Percentiles rank a stretch among this genome's conserved stretches.
Conservation (phyloP, 2,329 filamentous ascomycete species). For the Pseudogymnoascus sp. region DNA sequence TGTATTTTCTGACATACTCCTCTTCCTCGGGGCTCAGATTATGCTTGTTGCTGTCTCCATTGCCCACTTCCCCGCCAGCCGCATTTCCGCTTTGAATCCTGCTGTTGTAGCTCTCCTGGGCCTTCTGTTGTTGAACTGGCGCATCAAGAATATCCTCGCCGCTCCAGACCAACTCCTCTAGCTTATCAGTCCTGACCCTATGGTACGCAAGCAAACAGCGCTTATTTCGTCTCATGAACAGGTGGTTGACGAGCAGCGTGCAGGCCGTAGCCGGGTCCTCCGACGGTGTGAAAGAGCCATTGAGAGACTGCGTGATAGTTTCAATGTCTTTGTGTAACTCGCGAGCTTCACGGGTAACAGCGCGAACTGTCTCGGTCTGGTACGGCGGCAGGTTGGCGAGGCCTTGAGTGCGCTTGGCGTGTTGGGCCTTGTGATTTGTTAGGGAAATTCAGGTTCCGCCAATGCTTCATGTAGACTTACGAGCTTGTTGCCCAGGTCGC, state of each 20-base stretch:
- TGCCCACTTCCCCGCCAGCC: constrained; percentile 28
- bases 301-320: constrained; percentile 71
- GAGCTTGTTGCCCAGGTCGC: constrained; percentile 62
- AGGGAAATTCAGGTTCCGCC: constrained; percentile 7
- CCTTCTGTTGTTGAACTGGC: constrained; percentile 47
- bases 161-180: constrained; percentile 90
- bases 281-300: constrained; percentile 78
- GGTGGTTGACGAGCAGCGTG: constrained; percentile 82
- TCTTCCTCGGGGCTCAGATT: constrained; percentile 92
- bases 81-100: constrained; percentile 27
- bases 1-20: constrained; percentile 88
- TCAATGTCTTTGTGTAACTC: constrained; percentile 83
- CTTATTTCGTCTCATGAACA: constrained; percentile 94
- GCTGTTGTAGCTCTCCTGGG: constrained; percentile 22
- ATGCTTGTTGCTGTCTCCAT: constrained; percentile 51
- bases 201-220: constrained; percentile 93
- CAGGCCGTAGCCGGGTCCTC: constrained; percentile 77
- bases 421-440: constrained; percentile 59
- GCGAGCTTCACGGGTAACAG: constrained; percentile 82
- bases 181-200: constrained; percentile 76
- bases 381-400: constrained; percentile 82
- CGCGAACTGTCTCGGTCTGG: constrained; percentile 82
- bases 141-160: constrained; percentile 75
- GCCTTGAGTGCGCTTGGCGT: constrained; percentile 90
- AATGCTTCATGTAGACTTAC: constrained; percentile 32